Evolutionary conservation across 495 filamentous ascomycete genomes (phyloP).

Genomic region (Xylaria venustula): DNA sequence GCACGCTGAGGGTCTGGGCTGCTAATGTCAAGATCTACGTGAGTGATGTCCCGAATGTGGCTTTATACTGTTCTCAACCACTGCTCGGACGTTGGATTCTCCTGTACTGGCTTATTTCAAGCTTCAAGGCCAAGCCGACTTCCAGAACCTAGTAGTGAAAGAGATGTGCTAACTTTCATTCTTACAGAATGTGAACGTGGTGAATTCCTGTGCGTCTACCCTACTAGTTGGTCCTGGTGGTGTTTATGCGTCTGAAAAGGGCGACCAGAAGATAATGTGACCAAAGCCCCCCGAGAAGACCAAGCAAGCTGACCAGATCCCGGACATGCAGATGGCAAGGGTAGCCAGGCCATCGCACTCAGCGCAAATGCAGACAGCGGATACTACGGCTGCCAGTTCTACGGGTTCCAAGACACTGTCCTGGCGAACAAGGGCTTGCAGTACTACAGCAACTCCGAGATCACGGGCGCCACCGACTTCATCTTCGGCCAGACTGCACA

Average conservation of each 20-base stretch:
- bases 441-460: conserved; percentile 54
- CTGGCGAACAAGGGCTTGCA: conserved; percentile 58
- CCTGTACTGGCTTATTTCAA: too few relatives aligned
- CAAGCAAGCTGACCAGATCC: background rate
- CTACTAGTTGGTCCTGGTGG: background rate
- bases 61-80: background rate
- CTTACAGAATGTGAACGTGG: conserved; percentile 55
- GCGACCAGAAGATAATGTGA: background rate
- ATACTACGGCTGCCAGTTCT: conserved; percentile 58
- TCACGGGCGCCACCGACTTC: conserved; percentile 64
- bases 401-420: conserved; percentile 63
- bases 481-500: conserved; percentile 62
- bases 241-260: background rate
- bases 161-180: conserved; percentile 3
- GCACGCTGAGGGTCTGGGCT: conserved; percentile 55
- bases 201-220: conserved; percentile 43
- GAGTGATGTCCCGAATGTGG: background rate
- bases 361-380: conserved; percentile 54
- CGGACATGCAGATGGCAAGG: conserved; percentile 36
- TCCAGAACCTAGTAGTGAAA: too few relatives aligned
- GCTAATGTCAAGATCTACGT: conserved; percentile 53
- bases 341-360: conserved; percentile 59
- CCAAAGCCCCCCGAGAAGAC: background rate
- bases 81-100: too few relatives aligned
- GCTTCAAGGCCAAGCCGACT: background rate